Conservation (phyloP, 768 basidiomycete genomes). For the Chalciporus sphaerocephalus region DNA sequence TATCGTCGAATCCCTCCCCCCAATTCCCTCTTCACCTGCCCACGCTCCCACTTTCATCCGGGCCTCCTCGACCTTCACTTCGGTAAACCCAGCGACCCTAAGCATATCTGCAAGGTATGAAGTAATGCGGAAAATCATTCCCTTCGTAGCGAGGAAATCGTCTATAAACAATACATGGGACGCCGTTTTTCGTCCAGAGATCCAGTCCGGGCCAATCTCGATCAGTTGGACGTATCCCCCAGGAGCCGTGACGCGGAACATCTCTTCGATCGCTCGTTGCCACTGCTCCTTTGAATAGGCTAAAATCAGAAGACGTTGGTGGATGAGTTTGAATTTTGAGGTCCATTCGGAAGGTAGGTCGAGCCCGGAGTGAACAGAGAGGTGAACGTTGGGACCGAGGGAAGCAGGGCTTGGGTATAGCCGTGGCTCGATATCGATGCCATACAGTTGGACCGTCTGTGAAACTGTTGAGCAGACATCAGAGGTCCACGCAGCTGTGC, state of each 20-base stretch:
- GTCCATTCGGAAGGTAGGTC: conserved; percentile 29
- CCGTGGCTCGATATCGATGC: conserved; percentile 24
- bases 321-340: conserved; percentile 29
- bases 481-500: conserved; percentile 24
- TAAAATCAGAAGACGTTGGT: conserved; percentile 31
- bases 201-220: conserved; percentile 13
- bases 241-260: conserved; percentile 29
- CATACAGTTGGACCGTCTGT: conserved; percentile 17
- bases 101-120: conserved; percentile 5
- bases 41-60: conserved; percentile 15
- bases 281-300: conserved; percentile 30
- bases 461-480: conserved; percentile 13
- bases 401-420: conserved; percentile 12
- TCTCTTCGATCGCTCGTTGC: conserved; percentile 22
- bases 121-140: not conserved
- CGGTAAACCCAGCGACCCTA: conserved; percentile 5
- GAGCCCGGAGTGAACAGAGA: conserved; percentile 22
- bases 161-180: not conserved
- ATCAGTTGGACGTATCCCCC: conserved; percentile 33
- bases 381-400: conserved; percentile 14
- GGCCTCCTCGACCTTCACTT: conserved; percentile 12
- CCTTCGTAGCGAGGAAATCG: conserved; percentile 1
- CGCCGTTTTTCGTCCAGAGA: conserved; percentile 6
- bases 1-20: conserved; percentile 10
- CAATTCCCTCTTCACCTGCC: conserved; percentile 15